A percentile compares a stretch with the other conserved stretches of the same genome.
Evolutionary conservation across 2,329 filamentous ascomycete genomes (phyloP).

Genomic region (Aspergillus texensis): DNA sequence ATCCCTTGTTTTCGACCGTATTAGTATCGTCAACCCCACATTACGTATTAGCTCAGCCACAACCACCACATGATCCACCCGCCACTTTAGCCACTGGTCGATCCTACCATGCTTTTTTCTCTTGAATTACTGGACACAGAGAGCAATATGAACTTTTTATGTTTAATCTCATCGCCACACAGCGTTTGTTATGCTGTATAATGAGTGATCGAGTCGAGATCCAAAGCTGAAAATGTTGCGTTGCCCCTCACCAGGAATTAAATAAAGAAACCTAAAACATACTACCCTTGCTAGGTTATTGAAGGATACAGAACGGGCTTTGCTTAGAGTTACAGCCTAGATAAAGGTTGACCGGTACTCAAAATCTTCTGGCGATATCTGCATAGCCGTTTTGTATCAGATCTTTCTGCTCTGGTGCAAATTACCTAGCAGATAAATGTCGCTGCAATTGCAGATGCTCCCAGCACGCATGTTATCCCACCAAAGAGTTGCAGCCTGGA

Average conservation of each 20-base stretch:
- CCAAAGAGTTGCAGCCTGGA: slow-evolving; percentile 31
- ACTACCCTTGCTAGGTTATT: neutral
- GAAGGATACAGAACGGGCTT: neutral
- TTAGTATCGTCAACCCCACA: slow-evolving; percentile 4
- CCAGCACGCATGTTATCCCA: neutral
- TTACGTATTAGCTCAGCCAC: neutral
- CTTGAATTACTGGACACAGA: too few relatives aligned
- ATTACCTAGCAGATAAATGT: neutral
- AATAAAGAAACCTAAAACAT: neutral
- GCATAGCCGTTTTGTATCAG: neutral
- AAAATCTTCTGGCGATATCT: neutral
- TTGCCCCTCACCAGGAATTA: neutral
- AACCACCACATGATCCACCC: neutral
- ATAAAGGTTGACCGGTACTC: too few relatives aligned
- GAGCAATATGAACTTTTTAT: neutral
- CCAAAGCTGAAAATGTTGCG: neutral
- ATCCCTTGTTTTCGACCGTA: slow-evolving; percentile 1
- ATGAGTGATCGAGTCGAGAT: neutral
- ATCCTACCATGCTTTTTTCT: neutral
- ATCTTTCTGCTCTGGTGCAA: neutral
- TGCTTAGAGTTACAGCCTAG: neutral
- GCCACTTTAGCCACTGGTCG: neutral
- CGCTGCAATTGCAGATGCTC: neutral
- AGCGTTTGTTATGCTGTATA: neutral
- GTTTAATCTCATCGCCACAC: neutral